phyloP scores from a whole-genome alignment of 1,284 basidiomycete genomes.

The Ceraceosorus bombacis region DNA sequence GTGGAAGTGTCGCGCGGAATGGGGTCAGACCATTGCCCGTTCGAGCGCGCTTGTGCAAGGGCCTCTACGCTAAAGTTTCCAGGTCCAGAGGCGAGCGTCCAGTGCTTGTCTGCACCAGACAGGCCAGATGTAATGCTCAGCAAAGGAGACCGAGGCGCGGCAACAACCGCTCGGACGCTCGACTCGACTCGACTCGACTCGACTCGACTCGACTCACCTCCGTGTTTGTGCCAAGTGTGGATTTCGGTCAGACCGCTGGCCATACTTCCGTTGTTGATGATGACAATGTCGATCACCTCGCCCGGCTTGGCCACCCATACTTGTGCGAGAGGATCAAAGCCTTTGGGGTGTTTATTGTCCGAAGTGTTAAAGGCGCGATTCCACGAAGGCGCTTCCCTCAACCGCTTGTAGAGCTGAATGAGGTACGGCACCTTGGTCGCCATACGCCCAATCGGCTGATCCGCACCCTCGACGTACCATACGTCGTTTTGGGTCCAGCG shows the following conservation, averaged over 20 bases:
- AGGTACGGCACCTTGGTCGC: constrained; percentile 18
- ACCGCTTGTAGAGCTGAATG: constrained; percentile 18
- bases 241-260: constrained; percentile 15
- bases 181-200: no score
- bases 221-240: constrained; percentile 33
- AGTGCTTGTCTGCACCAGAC: constrained; percentile 16
- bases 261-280: constrained; percentile 21
- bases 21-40: constrained; percentile 6
- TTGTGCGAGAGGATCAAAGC: constrained; percentile 11
- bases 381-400: constrained; percentile 6
- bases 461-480: constrained; percentile 9
- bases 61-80: constrained; percentile 21
- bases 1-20: constrained; percentile 29
- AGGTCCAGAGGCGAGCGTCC: constrained; percentile 17
- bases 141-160: no score
- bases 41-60: constrained; percentile 3
- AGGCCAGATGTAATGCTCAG: no score
- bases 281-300: constrained; percentile 31
- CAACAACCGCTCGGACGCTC: no score
- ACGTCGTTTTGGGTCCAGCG: constrained; percentile 18
- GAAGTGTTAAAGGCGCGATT: constrained; percentile 9
- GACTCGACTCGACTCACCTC: background rate
- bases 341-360: background rate
- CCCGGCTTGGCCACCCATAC: constrained; percentile 19
- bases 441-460: constrained; percentile 5